phyloP scores from a whole-genome alignment of 2,329 filamentous ascomycete genomes.

The Lachnellula occidentalis region DNA sequence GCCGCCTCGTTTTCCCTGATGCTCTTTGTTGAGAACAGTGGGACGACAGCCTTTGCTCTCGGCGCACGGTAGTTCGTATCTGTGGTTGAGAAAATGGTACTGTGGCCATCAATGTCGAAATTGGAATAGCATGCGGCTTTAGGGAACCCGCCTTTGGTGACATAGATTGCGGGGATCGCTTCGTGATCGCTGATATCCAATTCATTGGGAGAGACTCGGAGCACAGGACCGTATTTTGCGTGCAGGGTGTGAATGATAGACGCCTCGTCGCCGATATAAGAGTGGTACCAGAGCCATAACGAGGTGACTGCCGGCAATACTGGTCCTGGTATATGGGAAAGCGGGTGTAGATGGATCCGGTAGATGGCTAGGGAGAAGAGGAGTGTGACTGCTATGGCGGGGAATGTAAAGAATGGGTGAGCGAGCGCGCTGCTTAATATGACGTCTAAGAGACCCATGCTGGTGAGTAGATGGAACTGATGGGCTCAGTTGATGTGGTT shows the following conservation, averaged over 20 bases:
- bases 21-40: conserved; percentile 43
- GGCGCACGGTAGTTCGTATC: conserved; percentile 36
- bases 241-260: conserved; percentile 24
- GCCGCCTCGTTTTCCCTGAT: conserved; percentile 36
- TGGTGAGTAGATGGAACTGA: not conserved
- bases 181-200: conserved; percentile 31
- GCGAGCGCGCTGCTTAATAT: not conserved
- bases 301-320: conserved; percentile 30
- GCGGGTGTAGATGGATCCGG: conserved; percentile 34
- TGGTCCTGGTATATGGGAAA: conserved; percentile 36
- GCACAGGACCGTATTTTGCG: conserved; percentile 28
- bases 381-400: conserved; percentile 8
- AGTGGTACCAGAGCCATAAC: conserved; percentile 33
- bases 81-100: conserved; percentile 47
- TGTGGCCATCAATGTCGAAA: conserved; percentile 51
- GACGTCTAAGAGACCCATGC: not conserved
- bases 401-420: conserved; percentile 6
- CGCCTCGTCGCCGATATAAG: conserved; percentile 33
- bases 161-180: conserved; percentile 42
- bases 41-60: conserved; percentile 44
- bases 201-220: conserved; percentile 33
- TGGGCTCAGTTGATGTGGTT: not conserved
- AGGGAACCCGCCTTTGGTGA: conserved; percentile 45
- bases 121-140: conserved; percentile 49
- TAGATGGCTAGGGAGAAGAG: conserved; percentile 27